phyloP scores from a whole-genome alignment of 176 grass and related monocot species.

The Triticum monococcum region DNA sequence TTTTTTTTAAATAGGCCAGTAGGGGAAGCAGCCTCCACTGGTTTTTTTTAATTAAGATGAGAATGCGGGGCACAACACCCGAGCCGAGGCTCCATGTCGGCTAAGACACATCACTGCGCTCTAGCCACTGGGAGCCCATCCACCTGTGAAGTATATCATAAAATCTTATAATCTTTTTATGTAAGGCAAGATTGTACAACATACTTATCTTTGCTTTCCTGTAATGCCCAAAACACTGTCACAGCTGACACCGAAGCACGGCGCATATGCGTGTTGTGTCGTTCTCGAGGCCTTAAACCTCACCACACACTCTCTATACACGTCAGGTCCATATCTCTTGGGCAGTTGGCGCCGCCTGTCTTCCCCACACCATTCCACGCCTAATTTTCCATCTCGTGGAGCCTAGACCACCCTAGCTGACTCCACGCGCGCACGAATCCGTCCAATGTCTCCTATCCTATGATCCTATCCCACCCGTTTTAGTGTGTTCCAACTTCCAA shows the following conservation, averaged over 20 bases:
- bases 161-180: too few relatives aligned
- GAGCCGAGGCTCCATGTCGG: too few relatives aligned
- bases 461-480: background rate
- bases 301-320: background rate
- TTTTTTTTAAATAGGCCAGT: too few relatives aligned
- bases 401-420: background rate
- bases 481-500: background rate
- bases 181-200: too few relatives aligned
- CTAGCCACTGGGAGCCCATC: too few relatives aligned
- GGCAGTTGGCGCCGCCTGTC: slow-evolving; percentile 23
- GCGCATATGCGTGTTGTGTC: background rate
- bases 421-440: background rate
- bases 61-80: too few relatives aligned
- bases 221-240: background rate
- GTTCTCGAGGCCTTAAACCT: background rate
- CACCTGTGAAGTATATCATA: too few relatives aligned
- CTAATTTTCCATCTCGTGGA: slow-evolving; percentile 33
- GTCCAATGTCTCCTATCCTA: background rate
- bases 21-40: too few relatives aligned
- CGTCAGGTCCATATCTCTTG: background rate
- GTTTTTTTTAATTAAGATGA: too few relatives aligned
- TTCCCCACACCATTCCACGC: slow-evolving; percentile 9
- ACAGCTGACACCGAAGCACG: background rate
- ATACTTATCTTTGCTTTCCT: too few relatives aligned
- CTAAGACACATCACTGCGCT: too few relatives aligned